Evolutionary conservation across 306 rosid species (phyloP), one percentile per base, ranked within the genome.

Genomic region (Senna tora): DNA sequence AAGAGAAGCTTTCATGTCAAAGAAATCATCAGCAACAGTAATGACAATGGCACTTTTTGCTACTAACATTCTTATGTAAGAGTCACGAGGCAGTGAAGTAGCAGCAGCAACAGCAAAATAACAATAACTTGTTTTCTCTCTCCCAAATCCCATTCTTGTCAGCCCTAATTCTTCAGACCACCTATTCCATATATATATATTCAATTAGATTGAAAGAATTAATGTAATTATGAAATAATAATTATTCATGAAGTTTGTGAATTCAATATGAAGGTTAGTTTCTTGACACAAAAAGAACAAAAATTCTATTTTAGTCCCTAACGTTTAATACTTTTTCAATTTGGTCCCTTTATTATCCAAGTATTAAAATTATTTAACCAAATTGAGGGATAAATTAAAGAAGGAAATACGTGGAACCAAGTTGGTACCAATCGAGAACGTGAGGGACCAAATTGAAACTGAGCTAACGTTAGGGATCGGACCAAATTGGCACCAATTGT

Each of bases 1-100:
- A 13, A 72, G 73, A 51, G 87, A 79, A 6, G 82, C 90, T 28
- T 74, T 42, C 53, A 11, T 30, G 58, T 88, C 87, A 76, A 78
- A 88, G 82, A 85, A 85, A 85, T 88, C 93, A 65, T 88, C 88
- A 9, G 81, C 84, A 49, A 83, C 80, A 4, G 90, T 85, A 42
- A 85, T 69, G 32, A 85, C 7, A 16, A 77, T 69, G n/a, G 80
- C 93, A 19, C 81, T 75, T 56, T 88, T 85, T 5, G 84, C 88
- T 6, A 57, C 30, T 5, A 74, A 39, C 75, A 81, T 42, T 61
- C 88, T 56, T 20, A 79, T 12, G 13, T 69, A 65, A 9, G 85
- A 83, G 33, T 83, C 79, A 43, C 15, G 49, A 69, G 85, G 85
- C 28, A 80, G 45, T n/a, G 46, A 69, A 13, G 57, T 7, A 42